Base-by-base conservation (phyloP, 495 filamentous ascomycete species). In the Penicillium alfredii region DNA sequence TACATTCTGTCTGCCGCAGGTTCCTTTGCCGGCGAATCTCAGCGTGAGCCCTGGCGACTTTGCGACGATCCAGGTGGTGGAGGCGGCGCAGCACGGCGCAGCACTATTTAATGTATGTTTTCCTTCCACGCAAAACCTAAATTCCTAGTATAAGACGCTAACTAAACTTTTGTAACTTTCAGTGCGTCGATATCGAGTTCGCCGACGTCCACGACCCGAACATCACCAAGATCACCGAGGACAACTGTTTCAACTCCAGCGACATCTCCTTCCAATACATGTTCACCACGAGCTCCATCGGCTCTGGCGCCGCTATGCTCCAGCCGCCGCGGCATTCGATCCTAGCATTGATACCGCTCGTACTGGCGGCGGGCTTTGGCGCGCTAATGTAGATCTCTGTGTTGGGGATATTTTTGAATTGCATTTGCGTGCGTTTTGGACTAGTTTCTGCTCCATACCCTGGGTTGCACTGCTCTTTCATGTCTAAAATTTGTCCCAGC, bases 121-220 rank as follows among this genome's bases (percentile, higher is more conserved):
- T 30, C 1, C 9, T 28, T 37, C 22, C 16, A 17, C 11, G 30
- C 7, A 14, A 22, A 22, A 17, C 16, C n/a, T 9, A 3, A 4
- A 12, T 30, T 36, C 28, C 1, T 38, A 38, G 17, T 25, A 42
- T 35, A 6, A 35, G 40, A 20, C 28, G 35, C 50, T 61, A 40
- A 53, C 19, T 24, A n/a, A n/a, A n/a, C n/a, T n/a, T n/a, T n/a
- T n/a, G n/a, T 44, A 9, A 30, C 24, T 3, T 37, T 9, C 46
- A 98, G 92, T 98, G 92, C 60, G 90, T 92, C 38, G 93, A 98
- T 47, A 78, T 86, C 47, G 80, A 75, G 31, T 92, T 96, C 53
- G 85, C 80, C 23, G 82, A 83, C 11, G 82, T 81, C 9, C 57
- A 74, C 45, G 82, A 92, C 28, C 15, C 44, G 1, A 40, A 47